Evolutionary conservation across 441 rosid species (phyloP).

Genomic region (Eruca vesicaria): DNA sequence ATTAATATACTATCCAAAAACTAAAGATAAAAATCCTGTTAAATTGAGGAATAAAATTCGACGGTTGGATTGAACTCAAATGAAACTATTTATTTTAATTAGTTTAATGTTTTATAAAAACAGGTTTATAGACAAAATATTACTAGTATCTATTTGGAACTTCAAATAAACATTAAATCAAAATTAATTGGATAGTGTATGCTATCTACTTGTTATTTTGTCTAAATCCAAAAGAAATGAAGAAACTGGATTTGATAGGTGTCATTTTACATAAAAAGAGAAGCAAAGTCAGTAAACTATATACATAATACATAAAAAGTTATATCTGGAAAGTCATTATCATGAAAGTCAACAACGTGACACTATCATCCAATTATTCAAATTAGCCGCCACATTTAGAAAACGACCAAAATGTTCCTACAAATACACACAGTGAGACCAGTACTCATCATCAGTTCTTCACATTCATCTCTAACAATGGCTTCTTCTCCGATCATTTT

Average conservation of each 20-base stretch:
- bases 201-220: too few species aligned
- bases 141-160: not conserved
- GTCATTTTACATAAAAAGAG: conserved; percentile 11
- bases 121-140: not conserved
- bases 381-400: not conserved
- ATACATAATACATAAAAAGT: too few species aligned
- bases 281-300: conserved; percentile 4
- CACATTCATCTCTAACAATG: conserved; percentile 8
- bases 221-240: not conserved
- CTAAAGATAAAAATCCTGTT: not conserved
- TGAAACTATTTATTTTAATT: too few species aligned
- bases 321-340: not conserved
- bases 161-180: too few species aligned
- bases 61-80: not conserved
- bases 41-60: not conserved
- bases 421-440: not conserved
- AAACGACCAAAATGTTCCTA: not conserved
- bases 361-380: conserved; percentile 1
- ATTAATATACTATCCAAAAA: not conserved
- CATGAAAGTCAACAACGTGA: conserved; percentile 16
- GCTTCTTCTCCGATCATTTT: conserved; percentile 4
- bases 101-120: too few species aligned
- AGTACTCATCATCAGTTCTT: not conserved
- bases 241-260: not conserved
- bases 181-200: too few species aligned